Evolutionary conservation across 805 yeast species (phyloP), one percentile per base, ranked within the genome.

Genomic region (Cyberlindnera mississippiensis): DNA sequence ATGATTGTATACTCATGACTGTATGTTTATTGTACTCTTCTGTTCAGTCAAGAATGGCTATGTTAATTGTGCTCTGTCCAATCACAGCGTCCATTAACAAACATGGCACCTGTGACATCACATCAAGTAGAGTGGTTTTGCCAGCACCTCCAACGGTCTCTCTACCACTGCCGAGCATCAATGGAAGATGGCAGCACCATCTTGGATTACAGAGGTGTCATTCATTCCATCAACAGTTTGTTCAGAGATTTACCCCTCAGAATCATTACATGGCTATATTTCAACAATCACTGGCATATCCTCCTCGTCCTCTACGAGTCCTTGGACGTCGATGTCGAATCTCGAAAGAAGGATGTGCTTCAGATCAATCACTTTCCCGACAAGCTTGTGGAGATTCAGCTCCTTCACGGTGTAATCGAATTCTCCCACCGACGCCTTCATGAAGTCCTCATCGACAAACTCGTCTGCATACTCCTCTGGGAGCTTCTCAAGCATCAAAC

Each of bases 381-480:
- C 57, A 10, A 53, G 26, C 33, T 14, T 40, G 42, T 44, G 52
- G 18, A 50, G 30, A 38, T 34, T 45, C 39, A 48, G 33, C 17
- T 48, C 62, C 44, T 51, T 58, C 30, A 49, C 46, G n/a, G 45
- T 56, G 45, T 49, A 59, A 24, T 52, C 58, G 20, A 51, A 51
- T 38, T 48, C 61, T 16, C 47, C 49, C 14, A 58, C 43, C 5
- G 50, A 36, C 2, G 28, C 42, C 28, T 40, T 42, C 22, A 47
- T 43, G 44, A 48, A 62, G 26, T 37, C 50, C 28, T 33, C 51
- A 16, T 40, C 56, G 5, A 49, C 53, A 32, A 67, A 59, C 34
- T 66, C 69, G n/a, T 56, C 60, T 17, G 63, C 48, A 33, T 74
- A 75, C 19, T 71, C 80, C 4, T 51, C 56, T 1, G 80, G 78